phyloP scores from a whole-genome alignment of 2,329 filamentous ascomycete species.

The Aspergillus fumigatiaffinis region DNA sequence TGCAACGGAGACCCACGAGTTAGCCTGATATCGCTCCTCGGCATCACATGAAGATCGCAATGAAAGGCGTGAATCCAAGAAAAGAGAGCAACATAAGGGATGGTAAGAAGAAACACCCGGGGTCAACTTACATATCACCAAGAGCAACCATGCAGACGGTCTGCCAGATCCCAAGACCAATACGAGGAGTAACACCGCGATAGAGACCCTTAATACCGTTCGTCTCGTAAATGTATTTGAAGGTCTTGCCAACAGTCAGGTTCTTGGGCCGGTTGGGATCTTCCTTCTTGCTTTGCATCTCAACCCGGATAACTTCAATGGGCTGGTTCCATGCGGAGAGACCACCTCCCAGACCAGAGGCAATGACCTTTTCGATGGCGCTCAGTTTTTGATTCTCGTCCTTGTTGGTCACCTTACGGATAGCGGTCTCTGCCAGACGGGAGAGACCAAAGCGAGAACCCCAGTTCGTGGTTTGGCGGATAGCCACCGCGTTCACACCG shows the following conservation, averaged over 20 bases:
- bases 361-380: constrained; percentile 81
- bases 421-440: constrained; percentile 83
- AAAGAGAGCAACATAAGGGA: constrained; percentile 1
- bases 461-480: constrained; percentile 99
- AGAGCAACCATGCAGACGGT: constrained; percentile 99
- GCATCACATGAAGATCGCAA: constrained; percentile 23
- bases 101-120: background rate
- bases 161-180: constrained; percentile 96
- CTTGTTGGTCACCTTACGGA: constrained; percentile 75
- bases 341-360: constrained; percentile 84
- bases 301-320: constrained; percentile 98
- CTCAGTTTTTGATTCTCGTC: constrained; percentile 72
- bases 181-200: constrained; percentile 88
- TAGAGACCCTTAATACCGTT: constrained; percentile 92
- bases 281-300: constrained; percentile 99
- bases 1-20: constrained; percentile 25
- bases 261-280: constrained; percentile 99
- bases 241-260: constrained; percentile 85
- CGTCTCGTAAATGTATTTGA: constrained; percentile 80
- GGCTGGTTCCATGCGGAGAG: constrained; percentile 98
- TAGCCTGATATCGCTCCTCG: constrained; percentile 23
- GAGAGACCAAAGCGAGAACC: constrained; percentile 92
- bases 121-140: constrained; percentile 80
- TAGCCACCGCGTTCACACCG: constrained; percentile 97
- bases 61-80: background rate